Base-by-base conservation (phyloP, 352 stramenopile species). In the Phytophthora pinifolia region DNA sequence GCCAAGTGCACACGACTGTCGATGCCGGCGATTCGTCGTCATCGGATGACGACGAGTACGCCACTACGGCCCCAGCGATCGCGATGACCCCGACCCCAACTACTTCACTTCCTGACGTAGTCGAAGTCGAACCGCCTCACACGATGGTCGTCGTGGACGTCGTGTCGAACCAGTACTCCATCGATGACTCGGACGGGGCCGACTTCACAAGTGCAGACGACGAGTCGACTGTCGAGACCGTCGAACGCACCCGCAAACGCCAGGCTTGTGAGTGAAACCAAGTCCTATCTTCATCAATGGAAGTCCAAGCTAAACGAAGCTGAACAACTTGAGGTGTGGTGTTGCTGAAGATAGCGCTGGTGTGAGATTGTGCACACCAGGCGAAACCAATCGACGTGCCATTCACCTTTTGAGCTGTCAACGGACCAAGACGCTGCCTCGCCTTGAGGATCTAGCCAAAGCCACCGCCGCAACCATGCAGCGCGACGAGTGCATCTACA, bases 401-500 rank as follows among this genome's bases (percentile, higher is more conserved):
- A 65, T 56, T 65, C 31, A 45, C 32, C 36, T 22, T 55, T 46
- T 9, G n/a, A 56, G 49, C 42, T 49, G 20, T 47, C 18, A 31
- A n/a, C 20, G 17, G 38, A 30, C 39, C 32, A 38, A 49, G 17
- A 44, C 32, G 4, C 33, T 53, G 17, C 39, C 31, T 51, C 31
- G 17, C 22, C 22, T 27, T 27, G 22, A 27, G 22, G 22, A 27
- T 27, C 6, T 27, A 27, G 22, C 0, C 6, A 27, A 27, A 27
- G 22, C 22, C 35, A 29, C 22, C 13, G 51, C 33, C 20, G 45
- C 44, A 39, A 15, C 17, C 38, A 89, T 89, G 81, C 81, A 89
- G 65, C 77, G 82, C n/a, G 82, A 92, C 30, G 83, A 92, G 62
- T 89, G 83, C 69, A 97, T 97, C 66, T 97, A 92, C 72, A 97